Evolutionary conservation across 2,329 filamentous ascomycete genomes (phyloP).

Genomic region (Daldinia eschscholtzii): DNA sequence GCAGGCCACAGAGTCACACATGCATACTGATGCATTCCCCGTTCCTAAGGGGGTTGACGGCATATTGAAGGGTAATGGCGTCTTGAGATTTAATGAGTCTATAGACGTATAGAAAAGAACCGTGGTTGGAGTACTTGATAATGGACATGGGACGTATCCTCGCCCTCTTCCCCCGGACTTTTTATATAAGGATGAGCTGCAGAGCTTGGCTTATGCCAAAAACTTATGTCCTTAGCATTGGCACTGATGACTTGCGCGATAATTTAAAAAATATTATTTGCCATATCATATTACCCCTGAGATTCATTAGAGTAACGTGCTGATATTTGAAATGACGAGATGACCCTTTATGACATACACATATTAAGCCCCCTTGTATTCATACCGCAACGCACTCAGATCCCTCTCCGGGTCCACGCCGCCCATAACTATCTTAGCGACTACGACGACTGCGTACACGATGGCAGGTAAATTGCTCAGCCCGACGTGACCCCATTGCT

Average conservation of each 20-base stretch:
- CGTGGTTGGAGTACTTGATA: slow-evolving; percentile 13
- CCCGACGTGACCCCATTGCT: slow-evolving; percentile 54
- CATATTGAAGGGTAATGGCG: slow-evolving; percentile 84
- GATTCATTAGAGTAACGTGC: background rate
- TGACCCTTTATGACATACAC: background rate
- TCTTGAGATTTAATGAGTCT: slow-evolving; percentile 92
- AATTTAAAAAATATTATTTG: slow-evolving; percentile 12
- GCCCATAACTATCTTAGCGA: slow-evolving; percentile 74
- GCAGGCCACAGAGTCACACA: slow-evolving; percentile 55
- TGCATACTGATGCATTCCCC: slow-evolving; percentile 65
- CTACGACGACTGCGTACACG: slow-evolving; percentile 71
- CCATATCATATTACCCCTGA: background rate
- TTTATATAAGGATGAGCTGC: slow-evolving; percentile 11
- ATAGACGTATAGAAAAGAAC: slow-evolving; percentile 73
- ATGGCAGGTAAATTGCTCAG: slow-evolving; percentile 66
- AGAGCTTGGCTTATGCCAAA: slow-evolving; percentile 1
- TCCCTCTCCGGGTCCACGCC: slow-evolving; percentile 76
- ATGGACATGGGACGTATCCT: background rate
- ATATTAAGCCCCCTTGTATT: slow-evolving; percentile 71
- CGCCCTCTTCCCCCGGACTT: background rate
- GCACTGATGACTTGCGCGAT: slow-evolving; percentile 4
- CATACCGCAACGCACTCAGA: slow-evolving; percentile 72
- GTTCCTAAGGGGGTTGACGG: slow-evolving; percentile 89
- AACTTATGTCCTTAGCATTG: slow-evolving; percentile 4
- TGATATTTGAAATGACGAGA: background rate